Conservation (phyloP, 768 basidiomycete species). For the Chiua virens region DNA sequence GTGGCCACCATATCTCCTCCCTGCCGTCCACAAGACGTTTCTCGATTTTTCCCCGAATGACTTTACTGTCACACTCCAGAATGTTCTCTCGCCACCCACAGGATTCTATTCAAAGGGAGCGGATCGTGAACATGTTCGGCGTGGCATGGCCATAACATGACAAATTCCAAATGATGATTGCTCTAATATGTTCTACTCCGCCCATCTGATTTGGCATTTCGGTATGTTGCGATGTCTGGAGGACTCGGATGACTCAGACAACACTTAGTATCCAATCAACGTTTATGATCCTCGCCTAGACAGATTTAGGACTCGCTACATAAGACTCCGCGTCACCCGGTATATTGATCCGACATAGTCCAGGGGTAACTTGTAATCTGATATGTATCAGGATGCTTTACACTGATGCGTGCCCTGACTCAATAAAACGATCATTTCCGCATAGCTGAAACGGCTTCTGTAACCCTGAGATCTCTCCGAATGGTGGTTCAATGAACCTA, state of each 20-base stretch:
- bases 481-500: too few relatives aligned
- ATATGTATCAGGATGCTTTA: background rate
- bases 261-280: constrained; percentile 14
- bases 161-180: background rate
- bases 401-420: background rate
- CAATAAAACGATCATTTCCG: background rate
- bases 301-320: background rate
- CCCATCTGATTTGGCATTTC: constrained; percentile 28
- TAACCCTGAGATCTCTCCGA: background rate
- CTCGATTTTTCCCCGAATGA: background rate
- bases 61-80: background rate
- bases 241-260: background rate
- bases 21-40: background rate
- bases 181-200: background rate
- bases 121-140: constrained; percentile 11
- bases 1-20: too few relatives aligned
- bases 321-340: constrained; percentile 6
- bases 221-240: constrained; percentile 9
- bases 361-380: background rate
- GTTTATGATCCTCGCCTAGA: constrained; percentile 24
- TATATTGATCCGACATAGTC: background rate
- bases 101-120: constrained; percentile 2
- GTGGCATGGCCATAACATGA: too few relatives aligned
- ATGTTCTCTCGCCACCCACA: background rate
- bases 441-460: background rate